Evolutionary conservation across 345 rosid genomes (phyloP).

Genomic region (Excoecaria cochinchinensis): DNA sequence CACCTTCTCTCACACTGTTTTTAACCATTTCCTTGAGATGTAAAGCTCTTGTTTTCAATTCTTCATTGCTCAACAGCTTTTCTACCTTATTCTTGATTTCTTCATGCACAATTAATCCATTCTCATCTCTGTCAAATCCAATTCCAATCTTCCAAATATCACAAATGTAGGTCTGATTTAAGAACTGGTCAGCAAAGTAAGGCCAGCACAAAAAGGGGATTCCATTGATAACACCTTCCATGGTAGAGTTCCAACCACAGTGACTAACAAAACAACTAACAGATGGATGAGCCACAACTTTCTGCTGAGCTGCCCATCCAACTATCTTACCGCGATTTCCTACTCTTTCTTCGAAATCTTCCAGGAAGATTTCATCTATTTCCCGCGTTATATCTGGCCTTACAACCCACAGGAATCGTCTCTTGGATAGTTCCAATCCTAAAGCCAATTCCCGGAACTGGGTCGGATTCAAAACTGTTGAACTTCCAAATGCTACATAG

Average conservation of each 20-base stretch:
- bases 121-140: constrained; percentile 29
- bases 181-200: constrained; percentile 28
- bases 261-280: constrained; percentile 24
- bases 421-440: constrained; percentile 18
- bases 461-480: not conserved
- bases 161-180: constrained; percentile 24
- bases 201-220: constrained; percentile 32
- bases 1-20: constrained; percentile 23
- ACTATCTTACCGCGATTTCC: not conserved
- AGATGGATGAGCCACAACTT: constrained; percentile 14
- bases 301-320: constrained; percentile 16
- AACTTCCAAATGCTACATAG: constrained; percentile 23
- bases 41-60: constrained; percentile 20
- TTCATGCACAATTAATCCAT: constrained; percentile 14
- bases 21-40: constrained; percentile 24
- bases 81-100: constrained; percentile 40
- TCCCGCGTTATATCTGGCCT: not conserved
- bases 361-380: not conserved
- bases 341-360: not conserved
- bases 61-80: constrained; percentile 25
- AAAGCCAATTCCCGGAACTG: constrained; percentile 22
- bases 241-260: constrained; percentile 28
- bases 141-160: constrained; percentile 32
- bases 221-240: constrained; percentile 20
- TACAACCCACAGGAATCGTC: constrained; percentile 20